Conservation (phyloP, 2,329 filamentous ascomycete species). For the Colletotrichum musae region DNA sequence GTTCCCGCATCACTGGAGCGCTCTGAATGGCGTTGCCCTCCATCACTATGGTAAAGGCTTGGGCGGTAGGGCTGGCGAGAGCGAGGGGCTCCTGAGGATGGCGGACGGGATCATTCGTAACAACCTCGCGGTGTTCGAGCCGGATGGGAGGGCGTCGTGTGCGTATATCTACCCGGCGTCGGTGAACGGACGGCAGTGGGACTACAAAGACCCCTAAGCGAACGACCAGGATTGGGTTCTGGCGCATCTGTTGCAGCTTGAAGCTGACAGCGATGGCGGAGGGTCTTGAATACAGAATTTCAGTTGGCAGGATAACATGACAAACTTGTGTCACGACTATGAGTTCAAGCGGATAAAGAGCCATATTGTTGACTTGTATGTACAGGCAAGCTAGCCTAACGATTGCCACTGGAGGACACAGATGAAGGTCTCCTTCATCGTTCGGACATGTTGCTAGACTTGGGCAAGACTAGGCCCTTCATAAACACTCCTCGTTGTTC, state of each 20-base stretch:
- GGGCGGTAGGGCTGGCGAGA: not conserved
- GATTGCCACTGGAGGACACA: no score
- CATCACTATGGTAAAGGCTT: conserved; percentile 24
- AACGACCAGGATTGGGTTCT: conserved; percentile 36
- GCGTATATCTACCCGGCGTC: conserved; percentile 35
- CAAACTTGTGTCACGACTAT: no score
- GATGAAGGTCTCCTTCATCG: no score
- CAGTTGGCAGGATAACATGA: no score
- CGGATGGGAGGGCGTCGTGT: conserved; percentile 26
- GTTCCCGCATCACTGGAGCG: conserved; percentile 36
- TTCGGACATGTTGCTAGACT: no score
- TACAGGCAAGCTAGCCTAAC: no score
- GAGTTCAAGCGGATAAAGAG: no score
- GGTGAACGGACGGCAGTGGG: conserved; percentile 18
- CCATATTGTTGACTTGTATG: no score
- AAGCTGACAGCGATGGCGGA: conserved; percentile 9
- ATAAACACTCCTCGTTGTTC: no score
- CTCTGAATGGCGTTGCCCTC: conserved; percentile 24
- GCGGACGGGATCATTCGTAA: conserved; percentile 13
- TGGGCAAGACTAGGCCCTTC: no score
- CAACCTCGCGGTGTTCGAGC: conserved; percentile 28
- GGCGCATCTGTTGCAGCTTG: conserved; percentile 32
- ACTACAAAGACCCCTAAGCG: conserved; percentile 36
- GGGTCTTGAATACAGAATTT: not conserved
- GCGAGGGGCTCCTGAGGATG: not conserved